Conservation (phyloP, 2,329 filamentous ascomycete species). For the Neopestalotiopsis sp. region DNA sequence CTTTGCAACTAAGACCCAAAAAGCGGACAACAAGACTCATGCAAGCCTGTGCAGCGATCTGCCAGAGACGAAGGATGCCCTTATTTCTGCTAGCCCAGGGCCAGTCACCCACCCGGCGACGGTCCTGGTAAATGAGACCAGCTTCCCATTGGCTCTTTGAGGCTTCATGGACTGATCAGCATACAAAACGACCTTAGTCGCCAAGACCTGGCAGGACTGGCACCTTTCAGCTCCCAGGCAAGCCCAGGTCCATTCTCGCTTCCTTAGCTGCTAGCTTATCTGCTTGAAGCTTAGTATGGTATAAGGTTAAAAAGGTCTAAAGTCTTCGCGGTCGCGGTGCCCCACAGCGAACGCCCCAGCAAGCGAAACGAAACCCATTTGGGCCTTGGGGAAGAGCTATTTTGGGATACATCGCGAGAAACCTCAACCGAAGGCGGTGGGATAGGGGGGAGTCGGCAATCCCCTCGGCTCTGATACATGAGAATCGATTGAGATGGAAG, state of each 20-base stretch:
- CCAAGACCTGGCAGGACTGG: constrained; percentile 8
- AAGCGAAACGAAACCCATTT: background rate
- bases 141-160: background rate
- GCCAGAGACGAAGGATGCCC: background rate
- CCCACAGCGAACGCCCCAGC: background rate
- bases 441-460: background rate
- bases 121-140: background rate
- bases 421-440: background rate
- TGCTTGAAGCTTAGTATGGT: background rate
- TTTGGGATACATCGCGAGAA: background rate
- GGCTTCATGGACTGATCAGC: background rate
- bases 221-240: background rate
- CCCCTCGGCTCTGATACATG: no score
- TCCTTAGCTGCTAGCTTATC: background rate
- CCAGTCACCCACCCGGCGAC: background rate
- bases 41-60: background rate
- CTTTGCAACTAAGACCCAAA: no score
- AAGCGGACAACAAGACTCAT: no score
- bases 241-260: no score
- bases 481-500: no score
- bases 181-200: background rate
- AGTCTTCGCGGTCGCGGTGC: background rate
- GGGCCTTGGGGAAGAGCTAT: background rate
- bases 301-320: constrained; percentile 8
- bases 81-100: constrained; percentile 4